Percentiles rank a stretch among this genome's conserved stretches.
Conservation (phyloP, 441 rosid genomes). For the Eruca vesicaria region DNA sequence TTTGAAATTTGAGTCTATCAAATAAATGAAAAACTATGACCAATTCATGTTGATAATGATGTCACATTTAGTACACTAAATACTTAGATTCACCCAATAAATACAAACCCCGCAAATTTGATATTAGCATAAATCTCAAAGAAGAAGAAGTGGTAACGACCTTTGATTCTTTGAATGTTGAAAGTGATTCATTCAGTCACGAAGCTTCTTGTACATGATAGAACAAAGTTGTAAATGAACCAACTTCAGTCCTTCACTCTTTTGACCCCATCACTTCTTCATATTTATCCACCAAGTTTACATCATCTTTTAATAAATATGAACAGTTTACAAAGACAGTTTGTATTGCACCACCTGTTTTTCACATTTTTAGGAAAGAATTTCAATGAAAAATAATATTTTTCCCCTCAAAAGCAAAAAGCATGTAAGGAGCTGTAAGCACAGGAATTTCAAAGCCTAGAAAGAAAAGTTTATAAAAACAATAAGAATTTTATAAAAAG, state of each 20-base stretch:
- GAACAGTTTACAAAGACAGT: not conserved
- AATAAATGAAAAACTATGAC: too few relatives aligned
- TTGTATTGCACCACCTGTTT: constrained; percentile 27
- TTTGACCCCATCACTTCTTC: constrained; percentile 27
- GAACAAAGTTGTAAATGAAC: constrained; percentile 18
- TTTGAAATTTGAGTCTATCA: not conserved
- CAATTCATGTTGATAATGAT: too few relatives aligned
- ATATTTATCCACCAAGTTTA: constrained; percentile 19
- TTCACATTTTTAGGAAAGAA: not conserved
- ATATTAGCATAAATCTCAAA: not conserved
- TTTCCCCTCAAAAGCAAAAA: constrained; percentile 22
- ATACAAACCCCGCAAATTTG: not conserved
- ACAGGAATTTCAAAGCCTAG: constrained; percentile 30
- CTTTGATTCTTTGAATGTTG: constrained; percentile 8
- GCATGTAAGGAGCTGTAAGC: constrained; percentile 34
- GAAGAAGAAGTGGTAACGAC: constrained; percentile 7
- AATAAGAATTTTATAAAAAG: constrained; percentile 27
- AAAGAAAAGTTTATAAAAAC: not conserved
- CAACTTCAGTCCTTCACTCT: constrained; percentile 19
- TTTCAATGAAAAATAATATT: constrained; percentile 12
- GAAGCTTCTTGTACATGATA: constrained; percentile 30
- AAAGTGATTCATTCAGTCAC: constrained; percentile 27
- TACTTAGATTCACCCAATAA: not conserved
- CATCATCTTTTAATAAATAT: not conserved
- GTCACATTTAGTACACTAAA: not conserved